Base-by-base conservation (phyloP, 225 moss, liverwort and hornwort genomes). In the Takakia lepidozioides region DNA sequence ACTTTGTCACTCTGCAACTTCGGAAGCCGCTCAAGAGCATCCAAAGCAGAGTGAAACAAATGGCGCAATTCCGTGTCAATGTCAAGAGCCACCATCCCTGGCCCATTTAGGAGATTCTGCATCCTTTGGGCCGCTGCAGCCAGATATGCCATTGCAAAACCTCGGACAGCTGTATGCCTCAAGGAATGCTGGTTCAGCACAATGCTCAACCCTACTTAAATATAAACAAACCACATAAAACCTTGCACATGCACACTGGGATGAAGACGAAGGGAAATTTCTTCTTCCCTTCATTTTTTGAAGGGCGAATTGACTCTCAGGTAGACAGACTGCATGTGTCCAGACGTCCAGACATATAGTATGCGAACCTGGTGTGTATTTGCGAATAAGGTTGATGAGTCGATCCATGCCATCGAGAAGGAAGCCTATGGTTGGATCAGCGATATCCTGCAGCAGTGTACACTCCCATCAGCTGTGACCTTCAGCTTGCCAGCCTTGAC, bases 61-160 rank as follows among this genome's bases (percentile, higher is more conserved):
- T 91, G 80, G 40, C 98, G 85, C 72, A 98, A 65, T 59, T 98
- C 98, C 38, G 91, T 66, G 56, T 98, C 98, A 40, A 98, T 91
- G 70, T 91, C 91, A 60, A 98, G 78, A n/a, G 98, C 98, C 49
- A 98, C 87, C 98, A 98, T 98, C 77, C 98, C 98, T 19, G 98
- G 98, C 36, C 98, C 85, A 51, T 82, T 85, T 49, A 98, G 63
- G 27, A 98, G 85, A 34, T 74, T 70, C 59, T 85, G 85, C 52
- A 98, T 87, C 57, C 83, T 81, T 46, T 85, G 83, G 38, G 87
- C 98, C 38, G 84, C 85, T 32, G 91, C 85, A 39, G 87, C 75
- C 46, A 98, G 69, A 57, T 87, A 98, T 50, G 87, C 85, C 73
- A 98, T 70, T 1, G 98, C 91, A 65, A 85, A 98, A 27, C 85